Evolutionary conservation across 345 rosid genomes (phyloP).

Genomic region (Aquilaria sinensis): DNA sequence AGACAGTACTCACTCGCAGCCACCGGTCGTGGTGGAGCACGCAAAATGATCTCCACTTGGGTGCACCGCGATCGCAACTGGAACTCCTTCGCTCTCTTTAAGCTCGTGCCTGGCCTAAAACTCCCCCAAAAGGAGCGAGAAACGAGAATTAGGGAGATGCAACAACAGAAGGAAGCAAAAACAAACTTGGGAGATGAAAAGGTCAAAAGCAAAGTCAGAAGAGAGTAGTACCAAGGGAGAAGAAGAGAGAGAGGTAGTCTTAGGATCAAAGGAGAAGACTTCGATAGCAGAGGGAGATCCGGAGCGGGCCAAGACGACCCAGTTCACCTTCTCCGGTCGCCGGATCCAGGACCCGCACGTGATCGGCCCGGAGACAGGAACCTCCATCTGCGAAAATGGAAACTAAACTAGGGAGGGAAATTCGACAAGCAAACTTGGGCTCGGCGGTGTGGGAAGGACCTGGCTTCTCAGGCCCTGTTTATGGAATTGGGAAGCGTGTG

Average conservation of each 20-base stretch:
- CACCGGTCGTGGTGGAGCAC: constrained; percentile 74
- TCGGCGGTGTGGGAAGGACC: too few relatives aligned
- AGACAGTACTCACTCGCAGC: constrained; percentile 62
- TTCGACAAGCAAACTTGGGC: too few relatives aligned
- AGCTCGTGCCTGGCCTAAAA: constrained; percentile 54
- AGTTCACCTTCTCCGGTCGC: constrained; percentile 60
- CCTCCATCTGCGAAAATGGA: constrained; percentile 30
- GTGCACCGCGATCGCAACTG: constrained; percentile 59
- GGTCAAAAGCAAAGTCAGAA: background rate
- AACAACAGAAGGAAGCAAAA: background rate
- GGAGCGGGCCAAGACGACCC: constrained; percentile 62
- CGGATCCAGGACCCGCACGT: constrained; percentile 94
- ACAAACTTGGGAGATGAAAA: background rate
- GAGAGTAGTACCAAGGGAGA: constrained; percentile 55
- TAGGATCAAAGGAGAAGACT: constrained; percentile 80
- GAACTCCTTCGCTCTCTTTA: constrained; percentile 72
- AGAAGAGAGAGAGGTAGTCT: constrained; percentile 50
- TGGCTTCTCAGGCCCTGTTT: too few relatives aligned
- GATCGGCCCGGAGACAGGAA: constrained; percentile 33
- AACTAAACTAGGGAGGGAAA: too few relatives aligned
- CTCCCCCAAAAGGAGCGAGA: background rate
- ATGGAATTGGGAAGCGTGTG: too few relatives aligned
- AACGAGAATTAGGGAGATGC: too few relatives aligned
- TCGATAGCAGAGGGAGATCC: constrained; percentile 51
- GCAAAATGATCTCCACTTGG: constrained; percentile 81